A percentile compares a stretch with the other conserved stretches of the same genome.
These are phyloP conservation scores for Candida xyloterini DNA, from an alignment of 805 yeast species.

Conservation along the genomic window DNA sequence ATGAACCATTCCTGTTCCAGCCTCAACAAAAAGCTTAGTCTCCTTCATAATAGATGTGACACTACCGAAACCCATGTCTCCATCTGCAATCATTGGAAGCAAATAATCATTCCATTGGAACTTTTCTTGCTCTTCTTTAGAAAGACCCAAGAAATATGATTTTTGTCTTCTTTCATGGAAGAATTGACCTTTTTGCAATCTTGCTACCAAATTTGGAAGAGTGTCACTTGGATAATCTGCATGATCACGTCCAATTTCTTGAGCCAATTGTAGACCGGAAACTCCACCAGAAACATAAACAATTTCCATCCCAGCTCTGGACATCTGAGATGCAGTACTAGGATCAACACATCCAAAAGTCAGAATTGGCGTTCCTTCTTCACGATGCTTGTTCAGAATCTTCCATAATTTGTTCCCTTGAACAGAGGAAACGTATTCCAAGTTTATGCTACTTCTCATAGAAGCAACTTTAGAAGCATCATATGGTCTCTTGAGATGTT, in stretches of 20 bases:
- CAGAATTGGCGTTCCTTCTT: constrained; percentile 45
- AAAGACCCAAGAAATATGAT: constrained; percentile 12
- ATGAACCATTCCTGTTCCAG: constrained; percentile 66
- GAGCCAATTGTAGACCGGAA: constrained; percentile 53
- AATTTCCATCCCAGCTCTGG: constrained; percentile 47
- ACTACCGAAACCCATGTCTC: constrained; percentile 68
- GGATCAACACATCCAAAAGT: constrained; percentile 65
- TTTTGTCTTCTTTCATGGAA: constrained; percentile 48
- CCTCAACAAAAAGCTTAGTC: constrained; percentile 63
- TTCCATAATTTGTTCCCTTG: constrained; percentile 54
- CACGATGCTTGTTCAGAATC: constrained; percentile 39
- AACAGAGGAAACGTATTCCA: constrained; percentile 43
- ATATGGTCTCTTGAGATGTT: constrained; percentile 49
- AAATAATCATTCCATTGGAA: constrained; percentile 43
- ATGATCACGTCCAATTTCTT: constrained; percentile 63
- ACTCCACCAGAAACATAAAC: constrained; percentile 64
- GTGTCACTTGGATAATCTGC: constrained; percentile 71
- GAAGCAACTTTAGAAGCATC: constrained; percentile 49
- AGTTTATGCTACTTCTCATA: constrained; percentile 48
- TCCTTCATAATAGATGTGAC: constrained; percentile 60
- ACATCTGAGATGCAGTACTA: constrained; percentile 56
- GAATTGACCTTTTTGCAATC: constrained; percentile 55
- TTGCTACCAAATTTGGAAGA: constrained; percentile 63
- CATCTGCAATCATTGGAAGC: constrained; percentile 64
- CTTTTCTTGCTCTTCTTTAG: constrained; percentile 16